These are phyloP conservation scores for Botryotinia convoluta DNA, from an alignment of 2,329 filamentous ascomycete species.

Conservation along the genomic window DNA sequence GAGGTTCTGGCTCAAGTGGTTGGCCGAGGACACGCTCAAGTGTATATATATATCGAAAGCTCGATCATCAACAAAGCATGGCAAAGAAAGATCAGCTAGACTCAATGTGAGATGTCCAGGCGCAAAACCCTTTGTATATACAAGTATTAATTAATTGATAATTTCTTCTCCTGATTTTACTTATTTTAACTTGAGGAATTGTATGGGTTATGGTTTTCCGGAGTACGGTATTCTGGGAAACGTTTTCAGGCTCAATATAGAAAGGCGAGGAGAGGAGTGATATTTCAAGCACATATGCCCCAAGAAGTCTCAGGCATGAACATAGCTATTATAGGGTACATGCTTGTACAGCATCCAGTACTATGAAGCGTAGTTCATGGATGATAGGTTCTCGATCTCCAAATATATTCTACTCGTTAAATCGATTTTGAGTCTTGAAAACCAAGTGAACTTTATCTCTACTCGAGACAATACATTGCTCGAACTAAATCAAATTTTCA, in stretches of 20 bases:
- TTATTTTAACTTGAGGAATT: neutral
- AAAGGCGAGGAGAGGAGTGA: no score
- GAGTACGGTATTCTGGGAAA: neutral
- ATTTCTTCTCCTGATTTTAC: neutral
- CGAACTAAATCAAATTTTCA: neutral
- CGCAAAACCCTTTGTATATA: neutral
- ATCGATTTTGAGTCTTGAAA: neutral
- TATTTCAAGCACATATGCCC: neutral
- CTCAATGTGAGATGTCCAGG: neutral
- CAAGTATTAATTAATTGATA: neutral
- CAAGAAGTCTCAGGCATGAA: neutral
- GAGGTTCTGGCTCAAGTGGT: neutral
- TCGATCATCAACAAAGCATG: neutral
- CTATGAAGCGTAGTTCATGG: neutral
- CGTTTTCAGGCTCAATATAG: fast-evolving
- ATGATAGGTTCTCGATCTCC: neutral
- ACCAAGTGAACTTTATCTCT: neutral
- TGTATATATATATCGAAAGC: neutral
- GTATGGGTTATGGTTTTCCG: neutral
- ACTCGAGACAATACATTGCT: neutral
- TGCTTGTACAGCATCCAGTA: neutral
- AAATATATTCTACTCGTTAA: neutral
- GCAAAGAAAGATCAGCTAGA: neutral
- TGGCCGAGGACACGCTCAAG: neutral
- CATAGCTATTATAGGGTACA: neutral